Base-by-base conservation (phyloP, 768 basidiomycete species). In the Artomyces pyxidatus region DNA sequence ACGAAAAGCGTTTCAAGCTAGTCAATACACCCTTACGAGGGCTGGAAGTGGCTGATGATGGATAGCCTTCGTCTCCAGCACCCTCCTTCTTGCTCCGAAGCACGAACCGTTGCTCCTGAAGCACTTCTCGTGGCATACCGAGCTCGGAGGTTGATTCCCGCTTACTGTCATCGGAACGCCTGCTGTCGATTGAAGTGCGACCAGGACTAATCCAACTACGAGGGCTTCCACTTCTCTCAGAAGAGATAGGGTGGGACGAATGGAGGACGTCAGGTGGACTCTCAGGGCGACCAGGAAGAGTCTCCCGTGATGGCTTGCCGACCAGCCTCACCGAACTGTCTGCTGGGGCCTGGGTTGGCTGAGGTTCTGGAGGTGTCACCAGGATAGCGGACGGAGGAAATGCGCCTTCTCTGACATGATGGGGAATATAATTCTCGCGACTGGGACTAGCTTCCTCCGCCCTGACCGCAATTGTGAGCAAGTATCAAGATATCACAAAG, bases 391-490 rank as follows among this genome's bases (percentile, higher is more conserved):
- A 77, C 0, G 77, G 77, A 43, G 78, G 68, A 58, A 82, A 83
- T 6, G 85, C 86, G 47, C 81, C 83, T 70, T 88, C 85, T 37
- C 85, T 66, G 27, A 63, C 37, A 22, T 55, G 53, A 16, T 40
- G 10, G 10, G 51, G 48, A 73, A 72, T 41, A 59, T 53, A 22
- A 60, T 53, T 19, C 23, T 42, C 3, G 51, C 45, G 42, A 17
- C 45, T 51, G 48, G 43, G 17, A 4, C 7, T 35, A 12, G 32
- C 32, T 17, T 27, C 23, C 23, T n/a, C 7, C 30, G 25, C 12
- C 10, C 12, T 27, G n/a, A n/a, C 12, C 16, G 27, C 19, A 17
- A 27, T 12, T 17, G 29, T 28, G 28, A 17, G 28, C 26, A 26
- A 21, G 21, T 8, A 21, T n/a, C 11, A 11, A 4, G n/a, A 17